A percentile compares a stretch with the other conserved stretches of the same genome.
Conservation (phyloP, 441 rosid species). For the Arabidopsis hybrid region DNA sequence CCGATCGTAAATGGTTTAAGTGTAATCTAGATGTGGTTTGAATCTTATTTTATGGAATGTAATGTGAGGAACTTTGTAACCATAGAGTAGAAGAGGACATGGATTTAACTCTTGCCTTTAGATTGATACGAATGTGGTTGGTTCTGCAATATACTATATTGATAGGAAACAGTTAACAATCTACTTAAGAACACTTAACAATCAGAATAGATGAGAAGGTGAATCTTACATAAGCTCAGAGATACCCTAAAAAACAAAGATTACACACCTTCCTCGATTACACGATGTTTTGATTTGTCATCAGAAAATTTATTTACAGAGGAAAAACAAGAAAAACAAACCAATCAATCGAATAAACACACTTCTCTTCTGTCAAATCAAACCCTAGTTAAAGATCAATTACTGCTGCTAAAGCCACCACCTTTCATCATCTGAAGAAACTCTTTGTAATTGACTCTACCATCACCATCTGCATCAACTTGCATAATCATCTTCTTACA, state of each 20-base stretch:
- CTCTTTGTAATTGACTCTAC: conserved; percentile 71
- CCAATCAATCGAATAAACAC: conserved; percentile 38
- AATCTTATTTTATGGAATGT: conserved; percentile 22
- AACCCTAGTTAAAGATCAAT: conserved; percentile 35
- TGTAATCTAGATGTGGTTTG: conserved; percentile 12
- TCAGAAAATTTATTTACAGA: conserved; percentile 35
- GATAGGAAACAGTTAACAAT: conserved; percentile 10
- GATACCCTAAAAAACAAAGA: conserved; percentile 13
- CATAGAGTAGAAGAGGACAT: conserved; percentile 16
- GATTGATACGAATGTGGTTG: neutral
- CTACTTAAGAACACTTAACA: conserved; percentile 28
- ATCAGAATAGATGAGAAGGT: conserved; percentile 14
- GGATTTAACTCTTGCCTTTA: neutral
- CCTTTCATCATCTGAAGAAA: conserved; percentile 82
- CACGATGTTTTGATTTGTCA: conserved; percentile 23
- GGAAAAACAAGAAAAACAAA: conserved; percentile 34
- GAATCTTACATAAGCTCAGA: conserved; percentile 35
- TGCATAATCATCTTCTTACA: conserved; percentile 72
- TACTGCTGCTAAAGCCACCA: conserved; percentile 61
- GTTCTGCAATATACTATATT: conserved; percentile 10
- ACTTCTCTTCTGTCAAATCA: neutral
- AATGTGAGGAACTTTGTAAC: conserved; percentile 29
- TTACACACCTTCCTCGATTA: conserved; percentile 18
- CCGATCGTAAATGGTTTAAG: neutral
- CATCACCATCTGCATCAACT: conserved; percentile 84